Conservation (phyloP, 2,329 filamentous ascomycete genomes). For the Aspergillus fijiensis region DNA sequence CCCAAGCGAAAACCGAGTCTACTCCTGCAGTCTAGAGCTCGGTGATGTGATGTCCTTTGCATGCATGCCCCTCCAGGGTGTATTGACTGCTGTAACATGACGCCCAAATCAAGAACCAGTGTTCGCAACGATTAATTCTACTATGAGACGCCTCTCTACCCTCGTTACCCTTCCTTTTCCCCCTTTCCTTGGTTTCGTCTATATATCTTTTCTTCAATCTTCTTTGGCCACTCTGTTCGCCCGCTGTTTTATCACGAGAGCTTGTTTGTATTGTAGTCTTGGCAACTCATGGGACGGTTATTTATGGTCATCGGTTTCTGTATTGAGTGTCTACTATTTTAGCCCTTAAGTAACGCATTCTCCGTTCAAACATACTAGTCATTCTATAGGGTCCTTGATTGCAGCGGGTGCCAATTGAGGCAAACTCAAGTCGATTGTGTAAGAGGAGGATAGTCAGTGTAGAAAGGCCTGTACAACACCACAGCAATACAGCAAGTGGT, state of each 20-base stretch:
- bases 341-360: not conserved
- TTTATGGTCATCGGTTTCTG: conserved; percentile 9
- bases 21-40: conserved; percentile 21
- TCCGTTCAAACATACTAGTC: conserved; percentile 4
- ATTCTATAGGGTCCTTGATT: not conserved
- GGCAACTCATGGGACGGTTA: conserved; percentile 13
- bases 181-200: conserved; percentile 9
- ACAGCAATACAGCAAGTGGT: not conserved
- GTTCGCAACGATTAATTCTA: conserved; percentile 13
- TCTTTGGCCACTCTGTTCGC: conserved; percentile 14
- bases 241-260: conserved; percentile 19
- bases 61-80: not conserved
- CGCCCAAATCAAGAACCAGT: not conserved
- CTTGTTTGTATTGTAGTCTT: conserved; percentile 25
- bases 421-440: no score
- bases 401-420: no score
- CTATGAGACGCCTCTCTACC: conserved; percentile 12
- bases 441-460: not conserved
- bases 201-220: conserved; percentile 10
- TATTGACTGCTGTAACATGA: not conserved
- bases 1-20: conserved; percentile 35
- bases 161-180: conserved; percentile 14
- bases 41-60: conserved; percentile 1
- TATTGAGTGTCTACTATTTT: conserved; percentile 4
- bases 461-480: no score